Conservation (phyloP, 441 rosid genomes). For the Jatropha multifida region DNA sequence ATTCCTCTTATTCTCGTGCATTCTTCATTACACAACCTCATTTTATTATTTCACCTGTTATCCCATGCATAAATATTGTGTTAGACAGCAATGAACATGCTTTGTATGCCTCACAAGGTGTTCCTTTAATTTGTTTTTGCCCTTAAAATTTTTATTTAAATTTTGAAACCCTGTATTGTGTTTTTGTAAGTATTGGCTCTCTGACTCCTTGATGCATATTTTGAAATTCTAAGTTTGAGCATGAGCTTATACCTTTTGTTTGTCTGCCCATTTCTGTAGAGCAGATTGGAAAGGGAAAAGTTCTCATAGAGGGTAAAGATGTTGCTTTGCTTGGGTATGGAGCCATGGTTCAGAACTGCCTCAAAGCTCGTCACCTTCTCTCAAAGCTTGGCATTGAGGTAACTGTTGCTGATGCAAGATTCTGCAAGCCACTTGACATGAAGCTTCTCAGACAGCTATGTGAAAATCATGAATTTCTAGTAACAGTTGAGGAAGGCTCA, state of each 20-base stretch:
- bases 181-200: not conserved
- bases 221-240: not conserved
- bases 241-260: not conserved
- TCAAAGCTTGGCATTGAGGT: constrained; percentile 72
- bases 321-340: constrained; percentile 93
- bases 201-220: not conserved
- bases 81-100: not conserved
- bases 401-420: constrained; percentile 93
- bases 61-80: not conserved
- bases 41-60: not conserved
- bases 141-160: not conserved
- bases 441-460: constrained; percentile 72
- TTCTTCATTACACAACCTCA: not conserved
- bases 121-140: not conserved
- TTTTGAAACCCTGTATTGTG: not conserved
- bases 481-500: constrained; percentile 92
- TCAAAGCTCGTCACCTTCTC: constrained; percentile 77
- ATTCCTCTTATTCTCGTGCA: not conserved
- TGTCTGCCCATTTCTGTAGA: constrained; percentile 22
- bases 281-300: constrained; percentile 85
- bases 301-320: constrained; percentile 70
- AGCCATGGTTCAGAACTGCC: constrained; percentile 89
- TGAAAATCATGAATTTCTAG: constrained; percentile 57
- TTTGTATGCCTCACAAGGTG: not conserved
- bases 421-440: constrained; percentile 91